Conservation (phyloP, 768 basidiomycete species). For the Boletus barrowsii region DNA sequence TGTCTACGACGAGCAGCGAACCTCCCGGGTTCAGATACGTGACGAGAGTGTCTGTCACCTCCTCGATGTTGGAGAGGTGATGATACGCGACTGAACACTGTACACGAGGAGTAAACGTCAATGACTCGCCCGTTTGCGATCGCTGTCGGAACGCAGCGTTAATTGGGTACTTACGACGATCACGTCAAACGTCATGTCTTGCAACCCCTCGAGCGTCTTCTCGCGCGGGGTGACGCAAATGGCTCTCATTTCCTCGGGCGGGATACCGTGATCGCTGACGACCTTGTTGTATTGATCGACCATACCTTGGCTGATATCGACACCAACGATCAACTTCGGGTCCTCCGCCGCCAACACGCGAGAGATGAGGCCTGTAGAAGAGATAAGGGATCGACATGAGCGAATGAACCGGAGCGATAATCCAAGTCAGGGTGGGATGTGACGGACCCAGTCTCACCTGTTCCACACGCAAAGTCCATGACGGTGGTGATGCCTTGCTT, state of each 20-base stretch:
- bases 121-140: no score
- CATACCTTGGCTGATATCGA: constrained; percentile 71
- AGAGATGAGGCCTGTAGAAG: constrained; percentile 56
- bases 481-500: constrained; percentile 53
- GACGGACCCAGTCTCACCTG: constrained; percentile 39
- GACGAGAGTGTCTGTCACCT: constrained; percentile 50
- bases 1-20: constrained; percentile 55
- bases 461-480: constrained; percentile 77
- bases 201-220: constrained; percentile 51
- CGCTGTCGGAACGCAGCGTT: not conserved
- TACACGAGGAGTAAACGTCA: not conserved
- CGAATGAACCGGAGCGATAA: no score
- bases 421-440: no score
- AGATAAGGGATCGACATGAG: not conserved
- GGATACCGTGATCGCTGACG: constrained; percentile 58
- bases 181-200: constrained; percentile 61
- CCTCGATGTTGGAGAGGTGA: constrained; percentile 50
- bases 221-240: constrained; percentile 44
- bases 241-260: constrained; percentile 64
- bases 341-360: constrained; percentile 57
- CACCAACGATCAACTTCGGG: constrained; percentile 62
- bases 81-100: constrained; percentile 68
- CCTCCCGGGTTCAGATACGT: constrained; percentile 62
- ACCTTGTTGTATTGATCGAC: constrained; percentile 64
- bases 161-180: constrained; percentile 50